Evolutionary conservation across 1,139 yeast genomes (phyloP).

Genomic region (Suhomyces taliae): DNA sequence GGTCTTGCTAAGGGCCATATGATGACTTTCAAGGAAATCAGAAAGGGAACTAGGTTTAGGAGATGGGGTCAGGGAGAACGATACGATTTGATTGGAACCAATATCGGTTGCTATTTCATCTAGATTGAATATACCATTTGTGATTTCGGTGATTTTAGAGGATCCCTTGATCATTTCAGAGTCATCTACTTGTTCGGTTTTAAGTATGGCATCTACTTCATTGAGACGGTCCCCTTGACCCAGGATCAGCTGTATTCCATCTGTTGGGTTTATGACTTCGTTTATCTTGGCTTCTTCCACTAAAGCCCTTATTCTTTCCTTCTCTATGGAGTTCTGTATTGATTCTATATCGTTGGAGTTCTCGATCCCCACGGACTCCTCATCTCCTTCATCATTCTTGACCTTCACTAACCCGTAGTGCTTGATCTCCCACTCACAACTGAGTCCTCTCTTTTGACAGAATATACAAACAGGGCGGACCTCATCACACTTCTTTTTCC

Average conservation of each 20-base stretch:
- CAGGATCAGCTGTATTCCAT: constrained; percentile 6
- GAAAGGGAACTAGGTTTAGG: not conserved
- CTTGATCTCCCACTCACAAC: constrained; percentile 32
- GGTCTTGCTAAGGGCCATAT: not conserved
- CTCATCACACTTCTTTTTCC: constrained; percentile 47
- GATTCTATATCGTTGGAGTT: not conserved
- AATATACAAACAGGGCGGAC: constrained; percentile 34
- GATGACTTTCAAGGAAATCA: not conserved
- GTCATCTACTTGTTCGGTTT: not conserved
- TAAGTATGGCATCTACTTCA: not conserved
- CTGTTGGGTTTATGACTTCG: constrained; percentile 7
- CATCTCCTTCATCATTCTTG: constrained; percentile 1
- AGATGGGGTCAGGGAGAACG: not conserved
- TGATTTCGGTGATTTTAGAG: constrained; percentile 1
- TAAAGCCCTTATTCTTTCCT: not conserved
- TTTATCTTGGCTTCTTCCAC: not conserved
- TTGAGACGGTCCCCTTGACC: constrained; percentile 4
- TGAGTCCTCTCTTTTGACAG: constrained; percentile 28
- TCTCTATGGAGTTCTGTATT: not conserved
- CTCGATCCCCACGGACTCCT: not conserved
- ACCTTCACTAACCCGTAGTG: constrained; percentile 8
- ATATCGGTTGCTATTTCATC: not conserved
- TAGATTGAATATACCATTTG: not conserved
- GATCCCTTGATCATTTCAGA: not conserved
- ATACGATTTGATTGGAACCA: not conserved